Evolutionary conservation across 352 stramenopile genomes (phyloP), one percentile per base, ranked within the genome.

Genomic region (Phytophthora foliorum): DNA sequence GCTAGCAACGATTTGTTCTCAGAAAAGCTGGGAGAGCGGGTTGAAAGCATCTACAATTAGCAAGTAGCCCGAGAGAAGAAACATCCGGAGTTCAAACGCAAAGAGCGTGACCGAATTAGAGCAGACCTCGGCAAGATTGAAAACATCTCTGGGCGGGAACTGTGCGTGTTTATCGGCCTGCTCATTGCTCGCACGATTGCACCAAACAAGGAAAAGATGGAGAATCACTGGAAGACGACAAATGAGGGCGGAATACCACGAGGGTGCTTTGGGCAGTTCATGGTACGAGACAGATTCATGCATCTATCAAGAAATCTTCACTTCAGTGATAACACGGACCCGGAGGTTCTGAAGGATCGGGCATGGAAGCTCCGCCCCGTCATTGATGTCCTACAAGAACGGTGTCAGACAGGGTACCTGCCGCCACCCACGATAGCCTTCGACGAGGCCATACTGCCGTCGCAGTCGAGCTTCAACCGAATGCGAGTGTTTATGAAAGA

Each of bases 191-290:
- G 61, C 9, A 54, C 31, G 2, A 57, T 69, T 24, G 31, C 16
- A 14, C 61, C 52, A 6, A 63, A 54, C 24, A 69, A 63, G 24
- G 34, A 63, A 10, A 63, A 54, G 16, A 16, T 59, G 0, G 38
- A 59, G 42, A 19, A 67, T 24, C 44, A 58, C 4, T 69, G 52
- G 61, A 56, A 49, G n/a, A 53, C 61, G 63, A 54, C 22, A 0
- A 32, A 57, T 19, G 51, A 57, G 11, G 57, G 63, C 4, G 57
- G 41, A 2, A 63, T 77, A 13, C 38, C 69, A 3, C 22, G 31
- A 19, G 68, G 53, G 2, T 53, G 52, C 21, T 71, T 75, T n/a
- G 57, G 62, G 0, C 16, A 41, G 10, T 69, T 57, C 17, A 64
- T 75, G 48, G 7, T 27, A 1, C 39, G 65, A 13, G 51, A 64